A percentile compares a stretch with the other conserved stretches of the same genome.
Evolutionary conservation across 177 flowering plant genomes (phyloP).

Genomic region (Vitis hybrid): DNA sequence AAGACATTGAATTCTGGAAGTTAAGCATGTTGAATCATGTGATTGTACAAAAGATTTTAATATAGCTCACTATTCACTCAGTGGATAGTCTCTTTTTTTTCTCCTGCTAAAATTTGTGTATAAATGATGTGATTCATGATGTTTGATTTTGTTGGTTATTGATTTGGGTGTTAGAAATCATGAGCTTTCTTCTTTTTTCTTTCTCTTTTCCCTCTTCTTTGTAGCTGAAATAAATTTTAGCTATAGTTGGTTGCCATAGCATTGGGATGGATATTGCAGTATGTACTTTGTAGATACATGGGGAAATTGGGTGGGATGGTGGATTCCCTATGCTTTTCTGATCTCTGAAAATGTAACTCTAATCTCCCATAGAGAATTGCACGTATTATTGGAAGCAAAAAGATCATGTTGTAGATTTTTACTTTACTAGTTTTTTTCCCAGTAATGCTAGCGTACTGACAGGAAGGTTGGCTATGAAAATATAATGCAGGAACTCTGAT

Average conservation of each 20-base stretch:
- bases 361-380: background rate
- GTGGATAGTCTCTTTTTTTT: background rate
- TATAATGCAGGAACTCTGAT: slow-evolving; percentile 23
- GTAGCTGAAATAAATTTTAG: background rate
- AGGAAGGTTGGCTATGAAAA: background rate
- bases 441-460: background rate
- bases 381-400: background rate
- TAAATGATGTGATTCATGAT: background rate
- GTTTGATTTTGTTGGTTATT: background rate
- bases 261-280: background rate
- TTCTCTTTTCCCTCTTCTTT: too few relatives aligned
- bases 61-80: background rate
- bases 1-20: too few relatives aligned
- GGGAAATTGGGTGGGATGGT: slow-evolving; percentile 2
- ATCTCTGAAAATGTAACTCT: background rate
- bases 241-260: background rate
- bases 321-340: background rate
- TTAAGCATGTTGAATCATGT: too few relatives aligned
- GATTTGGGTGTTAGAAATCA: background rate
- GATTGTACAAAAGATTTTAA: background rate
- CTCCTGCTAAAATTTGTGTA: background rate
- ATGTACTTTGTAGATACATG: background rate
- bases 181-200: background rate
- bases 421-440: slow-evolving; percentile 1
- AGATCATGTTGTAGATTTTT: background rate